A percentile compares a stretch with the other conserved stretches of the same genome.
Evolutionary conservation across 2,329 filamentous ascomycete species (phyloP).

Genomic region (Emmonsiellopsis sp.): DNA sequence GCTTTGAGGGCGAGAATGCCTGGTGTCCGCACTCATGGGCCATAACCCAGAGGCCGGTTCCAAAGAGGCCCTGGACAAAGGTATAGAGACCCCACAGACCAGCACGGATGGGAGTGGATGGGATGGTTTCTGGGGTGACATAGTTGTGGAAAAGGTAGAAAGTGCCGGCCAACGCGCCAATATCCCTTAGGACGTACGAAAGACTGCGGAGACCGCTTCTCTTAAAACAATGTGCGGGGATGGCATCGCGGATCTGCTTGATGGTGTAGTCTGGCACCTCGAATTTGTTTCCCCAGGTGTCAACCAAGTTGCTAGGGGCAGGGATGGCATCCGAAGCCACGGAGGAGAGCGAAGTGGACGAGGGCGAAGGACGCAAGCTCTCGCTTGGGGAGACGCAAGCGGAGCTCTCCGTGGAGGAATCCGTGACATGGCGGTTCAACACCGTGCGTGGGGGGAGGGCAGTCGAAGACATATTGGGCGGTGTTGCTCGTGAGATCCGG

Average conservation of each 20-base stretch:
- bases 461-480: slow-evolving; percentile 41
- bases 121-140: slow-evolving; percentile 74
- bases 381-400: slow-evolving; percentile 47
- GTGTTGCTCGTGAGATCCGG: not conserved
- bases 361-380: slow-evolving; percentile 56
- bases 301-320: slow-evolving; percentile 52
- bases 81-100: slow-evolving; percentile 61
- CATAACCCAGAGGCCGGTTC: slow-evolving; percentile 88
- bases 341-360: slow-evolving; percentile 86
- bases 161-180: slow-evolving; percentile 60
- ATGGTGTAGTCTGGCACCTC: slow-evolving; percentile 91
- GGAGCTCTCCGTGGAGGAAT: slow-evolving; percentile 47
- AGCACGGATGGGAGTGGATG: slow-evolving; percentile 57
- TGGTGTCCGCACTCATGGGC: slow-evolving; percentile 98
- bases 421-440: slow-evolving; percentile 43
- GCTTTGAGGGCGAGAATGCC: slow-evolving; percentile 87
- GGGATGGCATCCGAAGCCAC: slow-evolving; percentile 58
- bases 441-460: slow-evolving; percentile 37
- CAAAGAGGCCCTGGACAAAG: slow-evolving; percentile 82
- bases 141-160: slow-evolving; percentile 87
- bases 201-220: slow-evolving; percentile 68
- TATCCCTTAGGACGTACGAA: slow-evolving; percentile 74
- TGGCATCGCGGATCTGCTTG: slow-evolving; percentile 93
- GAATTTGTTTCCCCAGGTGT: slow-evolving; percentile 94
- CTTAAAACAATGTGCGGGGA: slow-evolving; percentile 94